These are phyloP conservation scores for Rhizopogon salebrosus DNA, from an alignment of 768 basidiomycete species.

Conservation along the genomic window DNA sequence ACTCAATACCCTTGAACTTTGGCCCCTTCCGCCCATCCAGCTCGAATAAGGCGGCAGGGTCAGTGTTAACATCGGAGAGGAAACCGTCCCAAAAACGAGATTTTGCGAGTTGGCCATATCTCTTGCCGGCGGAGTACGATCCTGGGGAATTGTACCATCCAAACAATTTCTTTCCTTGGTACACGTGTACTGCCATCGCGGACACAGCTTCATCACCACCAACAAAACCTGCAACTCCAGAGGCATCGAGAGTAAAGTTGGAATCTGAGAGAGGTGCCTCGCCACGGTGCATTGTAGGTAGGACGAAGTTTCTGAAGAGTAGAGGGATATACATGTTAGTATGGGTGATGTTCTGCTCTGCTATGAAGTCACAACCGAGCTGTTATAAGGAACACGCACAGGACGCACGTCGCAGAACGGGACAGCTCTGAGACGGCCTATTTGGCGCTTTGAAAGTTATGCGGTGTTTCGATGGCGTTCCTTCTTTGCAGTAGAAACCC, in stretches of 20 bases:
- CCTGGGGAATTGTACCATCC: slow-evolving; percentile 37
- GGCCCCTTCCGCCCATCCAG: slow-evolving; percentile 27
- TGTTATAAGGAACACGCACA: not conserved
- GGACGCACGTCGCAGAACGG: not conserved
- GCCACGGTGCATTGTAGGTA: slow-evolving; percentile 14
- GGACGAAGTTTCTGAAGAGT: slow-evolving; percentile 9
- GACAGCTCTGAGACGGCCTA: no score
- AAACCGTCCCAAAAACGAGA: slow-evolving; percentile 30
- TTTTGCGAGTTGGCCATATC: slow-evolving; percentile 27
- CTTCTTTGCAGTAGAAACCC: no score
- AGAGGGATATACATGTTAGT: slow-evolving; percentile 20
- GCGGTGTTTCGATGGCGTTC: not conserved
- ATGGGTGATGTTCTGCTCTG: not conserved
- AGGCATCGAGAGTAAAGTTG: slow-evolving; percentile 23
- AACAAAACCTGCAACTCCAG: slow-evolving; percentile 32
- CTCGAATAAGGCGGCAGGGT: slow-evolving; percentile 28
- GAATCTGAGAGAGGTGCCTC: slow-evolving; percentile 11
- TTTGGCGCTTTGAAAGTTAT: no score
- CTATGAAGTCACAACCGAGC: not conserved
- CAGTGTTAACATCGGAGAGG: slow-evolving; percentile 28
- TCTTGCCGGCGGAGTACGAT: slow-evolving; percentile 29
- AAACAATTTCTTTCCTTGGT: slow-evolving; percentile 26
- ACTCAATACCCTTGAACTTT: slow-evolving; percentile 26
- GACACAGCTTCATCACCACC: slow-evolving; percentile 35
- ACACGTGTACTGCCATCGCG: slow-evolving; percentile 33